Evolutionary conservation across 2,329 filamentous ascomycete genomes (phyloP).

Genomic region (Samsoniella hepiali): DNA sequence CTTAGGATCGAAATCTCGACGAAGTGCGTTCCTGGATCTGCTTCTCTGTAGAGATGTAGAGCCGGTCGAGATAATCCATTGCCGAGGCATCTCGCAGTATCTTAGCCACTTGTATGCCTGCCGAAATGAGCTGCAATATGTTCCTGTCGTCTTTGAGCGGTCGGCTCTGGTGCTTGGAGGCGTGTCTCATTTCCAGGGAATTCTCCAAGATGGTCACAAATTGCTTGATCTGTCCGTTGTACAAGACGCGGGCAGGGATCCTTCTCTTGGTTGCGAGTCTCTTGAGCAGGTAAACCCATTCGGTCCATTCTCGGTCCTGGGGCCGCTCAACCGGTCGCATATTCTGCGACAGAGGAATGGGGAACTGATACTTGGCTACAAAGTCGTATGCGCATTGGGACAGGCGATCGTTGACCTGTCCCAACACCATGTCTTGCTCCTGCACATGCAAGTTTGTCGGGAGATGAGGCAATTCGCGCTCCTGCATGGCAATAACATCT

Average conservation of each 20-base stretch:
- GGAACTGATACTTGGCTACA: slow-evolving; percentile 87
- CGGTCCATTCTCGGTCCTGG: slow-evolving; percentile 82
- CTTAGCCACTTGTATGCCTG: slow-evolving; percentile 82
- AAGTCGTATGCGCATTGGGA: slow-evolving; percentile 88
- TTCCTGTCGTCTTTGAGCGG: slow-evolving; percentile 86
- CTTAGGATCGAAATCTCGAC: slow-evolving; percentile 34
- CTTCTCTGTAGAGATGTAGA: slow-evolving; percentile 80
- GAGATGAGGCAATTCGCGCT: slow-evolving; percentile 75
- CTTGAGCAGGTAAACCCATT: slow-evolving; percentile 87
- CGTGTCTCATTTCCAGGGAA: slow-evolving; percentile 82
- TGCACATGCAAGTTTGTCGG: slow-evolving; percentile 79
- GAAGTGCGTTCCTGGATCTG: slow-evolving; percentile 67
- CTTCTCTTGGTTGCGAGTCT: slow-evolving; percentile 80
- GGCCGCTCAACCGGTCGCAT: slow-evolving; percentile 73
- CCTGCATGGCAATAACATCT: slow-evolving; percentile 70
- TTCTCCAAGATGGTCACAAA: slow-evolving; percentile 86
- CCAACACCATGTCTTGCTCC: slow-evolving; percentile 79
- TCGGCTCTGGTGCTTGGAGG: slow-evolving; percentile 76
- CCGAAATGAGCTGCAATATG: slow-evolving; percentile 81
- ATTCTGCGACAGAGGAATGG: slow-evolving; percentile 77
- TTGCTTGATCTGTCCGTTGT: slow-evolving; percentile 89
- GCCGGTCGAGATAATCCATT: slow-evolving; percentile 76
- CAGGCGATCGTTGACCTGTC: slow-evolving; percentile 77
- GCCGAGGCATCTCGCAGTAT: slow-evolving; percentile 80
- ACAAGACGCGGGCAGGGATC: slow-evolving; percentile 78